A percentile compares a stretch with the other conserved stretches of the same genome.
phyloP scores from a whole-genome alignment of 2,329 filamentous ascomycete species.

The Penicillium italicum region DNA sequence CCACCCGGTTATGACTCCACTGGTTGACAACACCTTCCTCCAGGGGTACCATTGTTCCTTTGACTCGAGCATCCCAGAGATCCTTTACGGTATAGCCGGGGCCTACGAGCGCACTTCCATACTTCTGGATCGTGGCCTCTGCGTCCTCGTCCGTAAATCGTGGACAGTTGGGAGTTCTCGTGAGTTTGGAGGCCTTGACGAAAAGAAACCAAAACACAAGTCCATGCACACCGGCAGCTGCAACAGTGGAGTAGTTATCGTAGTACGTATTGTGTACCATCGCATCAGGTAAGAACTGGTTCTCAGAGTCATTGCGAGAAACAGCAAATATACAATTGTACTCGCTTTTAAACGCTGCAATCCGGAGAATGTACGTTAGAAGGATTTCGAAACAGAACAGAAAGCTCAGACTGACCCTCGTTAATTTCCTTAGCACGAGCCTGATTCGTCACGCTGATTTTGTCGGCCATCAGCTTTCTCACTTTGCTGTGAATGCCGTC shows the following conservation, averaged over 20 bases:
- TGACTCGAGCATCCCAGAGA: conserved; percentile 17
- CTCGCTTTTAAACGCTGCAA: conserved; percentile 14
- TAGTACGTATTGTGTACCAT: conserved; percentile 14
- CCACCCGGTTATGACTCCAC: conserved; percentile 16
- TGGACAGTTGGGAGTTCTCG: conserved; percentile 12
- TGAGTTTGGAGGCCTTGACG: conserved; percentile 4
- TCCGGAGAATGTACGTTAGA: background rate
- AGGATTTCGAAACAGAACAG: too few relatives aligned
- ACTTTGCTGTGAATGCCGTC: conserved; percentile 42
- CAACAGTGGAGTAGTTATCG: conserved; percentile 14
- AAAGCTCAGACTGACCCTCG: background rate
- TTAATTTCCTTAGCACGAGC: background rate
- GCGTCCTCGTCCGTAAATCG: conserved; percentile 15
- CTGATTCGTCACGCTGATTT: conserved; percentile 2
- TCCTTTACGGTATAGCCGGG: conserved; percentile 20
- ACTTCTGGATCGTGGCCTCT: conserved; percentile 7
- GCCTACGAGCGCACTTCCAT: conserved; percentile 11
- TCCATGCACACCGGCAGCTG: conserved; percentile 10
- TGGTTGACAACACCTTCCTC: conserved; percentile 17
- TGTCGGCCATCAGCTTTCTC: conserved; percentile 29
- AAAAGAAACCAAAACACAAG: conserved; percentile 22
- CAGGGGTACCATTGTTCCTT: conserved; percentile 13
- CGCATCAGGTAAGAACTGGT: conserved; percentile 7
- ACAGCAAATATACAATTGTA: conserved; percentile 27
- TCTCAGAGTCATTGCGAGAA: conserved; percentile 6